These are phyloP conservation scores for Neospermospora avenae DNA, from an alignment of 2,329 filamentous ascomycete species.

Conservation along the genomic window DNA sequence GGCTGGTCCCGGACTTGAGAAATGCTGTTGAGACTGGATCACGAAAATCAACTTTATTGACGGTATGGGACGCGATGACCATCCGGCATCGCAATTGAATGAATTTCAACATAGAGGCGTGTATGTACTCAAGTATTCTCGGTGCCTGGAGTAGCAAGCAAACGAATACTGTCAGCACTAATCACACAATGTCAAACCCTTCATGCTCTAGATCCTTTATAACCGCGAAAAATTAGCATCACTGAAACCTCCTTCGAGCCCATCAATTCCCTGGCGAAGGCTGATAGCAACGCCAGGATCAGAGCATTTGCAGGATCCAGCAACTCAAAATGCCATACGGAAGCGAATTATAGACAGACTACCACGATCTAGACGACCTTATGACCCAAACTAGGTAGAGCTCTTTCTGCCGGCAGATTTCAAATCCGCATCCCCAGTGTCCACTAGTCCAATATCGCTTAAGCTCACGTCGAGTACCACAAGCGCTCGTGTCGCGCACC, in stretches of 20 bases:
- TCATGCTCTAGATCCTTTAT: background rate
- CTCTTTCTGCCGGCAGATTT: background rate
- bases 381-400: constrained; percentile 6
- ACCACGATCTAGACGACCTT: background rate
- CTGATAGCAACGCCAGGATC: background rate
- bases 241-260: background rate
- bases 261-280: background rate
- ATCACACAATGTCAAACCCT: background rate
- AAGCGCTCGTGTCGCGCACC: background rate
- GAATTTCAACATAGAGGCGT: background rate
- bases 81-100: background rate
- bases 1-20: background rate
- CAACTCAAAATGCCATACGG: background rate
- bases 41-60: too few species aligned
- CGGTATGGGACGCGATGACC: background rate
- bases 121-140: too few species aligned
- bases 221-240: background rate
- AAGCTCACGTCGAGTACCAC: background rate
- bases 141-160: background rate
- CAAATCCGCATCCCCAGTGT: background rate
- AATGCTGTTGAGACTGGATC: too few species aligned
- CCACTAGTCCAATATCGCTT: background rate
- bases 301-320: background rate
- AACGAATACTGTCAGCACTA: background rate
- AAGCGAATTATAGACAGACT: background rate